Conservation (phyloP, 2,329 filamentous ascomycete genomes). For the Herpotrichia juniperi region DNA sequence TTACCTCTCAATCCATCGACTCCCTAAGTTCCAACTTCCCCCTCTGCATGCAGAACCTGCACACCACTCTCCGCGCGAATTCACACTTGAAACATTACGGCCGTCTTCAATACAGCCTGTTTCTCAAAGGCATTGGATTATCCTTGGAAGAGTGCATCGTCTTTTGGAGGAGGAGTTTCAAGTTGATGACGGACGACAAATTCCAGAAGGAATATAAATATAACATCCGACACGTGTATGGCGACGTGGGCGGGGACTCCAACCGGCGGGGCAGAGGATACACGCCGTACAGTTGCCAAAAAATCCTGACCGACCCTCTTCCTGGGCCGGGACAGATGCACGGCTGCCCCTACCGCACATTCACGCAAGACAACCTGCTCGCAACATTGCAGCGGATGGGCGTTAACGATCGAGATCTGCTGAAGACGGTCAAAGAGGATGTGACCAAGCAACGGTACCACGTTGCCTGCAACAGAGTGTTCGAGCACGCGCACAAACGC, state of each 20-base stretch:
- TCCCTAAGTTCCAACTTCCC: slow-evolving; percentile 80
- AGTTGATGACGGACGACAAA: slow-evolving; percentile 85
- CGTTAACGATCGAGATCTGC: slow-evolving; percentile 75
- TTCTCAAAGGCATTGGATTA: slow-evolving; percentile 93
- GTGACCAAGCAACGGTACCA: slow-evolving; percentile 89
- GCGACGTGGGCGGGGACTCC: slow-evolving; percentile 90
- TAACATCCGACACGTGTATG: slow-evolving; percentile 93
- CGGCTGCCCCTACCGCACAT: slow-evolving; percentile 96
- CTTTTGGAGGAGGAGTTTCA: slow-evolving; percentile 90
- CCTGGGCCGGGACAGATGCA: slow-evolving; percentile 88
- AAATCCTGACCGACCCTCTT: slow-evolving; percentile 87
- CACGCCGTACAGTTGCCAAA: slow-evolving; percentile 91
- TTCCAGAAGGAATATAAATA: slow-evolving; percentile 99
- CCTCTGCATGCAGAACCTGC: slow-evolving; percentile 91
- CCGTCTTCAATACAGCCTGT: slow-evolving; percentile 91
- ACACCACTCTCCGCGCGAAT: slow-evolving; percentile 83
- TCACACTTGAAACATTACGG: slow-evolving; percentile 92
- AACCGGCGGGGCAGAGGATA: slow-evolving; percentile 88
- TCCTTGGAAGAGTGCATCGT: slow-evolving; percentile 88
- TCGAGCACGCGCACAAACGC: slow-evolving; percentile 80
- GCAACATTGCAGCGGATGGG: slow-evolving; percentile 78
- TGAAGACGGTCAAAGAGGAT: slow-evolving; percentile 85
- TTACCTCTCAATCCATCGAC: slow-evolving; percentile 69
- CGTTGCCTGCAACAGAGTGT: slow-evolving; percentile 95
- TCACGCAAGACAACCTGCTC: slow-evolving; percentile 84